Evolutionary conservation across 352 stramenopile species (phyloP), one percentile per base, ranked within the genome.

Genomic region (Phytophthora citrophthora): DNA sequence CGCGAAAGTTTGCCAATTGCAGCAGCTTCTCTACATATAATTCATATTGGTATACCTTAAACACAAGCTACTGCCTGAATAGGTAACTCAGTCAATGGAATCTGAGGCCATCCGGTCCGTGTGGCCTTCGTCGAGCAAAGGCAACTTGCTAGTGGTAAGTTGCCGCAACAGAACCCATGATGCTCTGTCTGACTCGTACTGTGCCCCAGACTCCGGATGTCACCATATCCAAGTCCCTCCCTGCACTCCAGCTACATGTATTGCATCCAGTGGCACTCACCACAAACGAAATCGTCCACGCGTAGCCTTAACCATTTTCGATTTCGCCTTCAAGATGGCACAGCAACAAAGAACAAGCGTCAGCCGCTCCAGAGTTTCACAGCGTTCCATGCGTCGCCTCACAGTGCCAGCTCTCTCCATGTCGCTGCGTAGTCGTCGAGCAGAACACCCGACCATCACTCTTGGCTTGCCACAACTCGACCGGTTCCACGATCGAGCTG

Each of bases 381-480:
- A 70, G 63, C 56, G 50, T 16, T 59, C 64, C 18, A 50, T 61
- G 34, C 34, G 12, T 29, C 63, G 53, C 10, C 49, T 72, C 12
- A 4, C 56, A 20, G 63, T 72, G 9, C 56, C 68, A 16, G 26
- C 56, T n/a, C 55, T 64, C 41, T 70, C 57, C 41, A 76, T 76
- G 63, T 72, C 63, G 18, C 27, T 73, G 7, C 55, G 54, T 11
- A 70, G 50, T 50, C 68, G 59, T 64, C 59, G 59, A 13, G 64
- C 59, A 3, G 49, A 67, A 26, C 54, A 70, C 20, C 51, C 58
- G n/a, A 52, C 50, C 15, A 34, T 72, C 36, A 43, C 15, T 5
- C 53, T 77, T 39, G 47, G 50, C 3, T 27, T 70, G 15, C 53
- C 57, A 11, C 70, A 81, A 41, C 76, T 88, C 8, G 71, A 81